Base-by-base conservation (phyloP, 106 monocot species). In the Dioscorea zingiberensis region DNA sequence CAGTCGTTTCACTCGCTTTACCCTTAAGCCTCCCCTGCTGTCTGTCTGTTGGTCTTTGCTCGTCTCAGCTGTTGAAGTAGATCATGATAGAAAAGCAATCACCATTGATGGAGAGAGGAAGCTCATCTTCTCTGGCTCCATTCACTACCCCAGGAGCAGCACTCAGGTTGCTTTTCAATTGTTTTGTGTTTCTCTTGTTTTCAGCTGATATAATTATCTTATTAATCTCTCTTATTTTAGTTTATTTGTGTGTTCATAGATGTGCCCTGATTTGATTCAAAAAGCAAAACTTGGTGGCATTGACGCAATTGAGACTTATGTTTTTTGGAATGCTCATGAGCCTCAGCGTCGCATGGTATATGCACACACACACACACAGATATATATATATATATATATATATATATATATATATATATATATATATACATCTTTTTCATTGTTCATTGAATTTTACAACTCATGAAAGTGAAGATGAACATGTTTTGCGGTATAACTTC, bases 281-380 rank as follows among this genome's bases (percentile, higher is more conserved):
- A 78, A 83, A 70, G 73, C 73, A 1, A 83, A 74, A 55, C 70
- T 72, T 46, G 82, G 82, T 13, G 82, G 82, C 13, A 65, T 83
- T 13, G 74, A 83, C 48, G 78, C 74, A 7, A 74, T 83, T 21
- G 77, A 83, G 55, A 83, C 82, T 28, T 83, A 83, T 22, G 54
- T 83, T 9, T 83, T 83, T 47, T 83, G 82, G 82, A 71, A 83
- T 17, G 65, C 48, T 3, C 82, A 83, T 55, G 82, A 83, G 74
- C 82, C 82, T 8, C 76, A 55, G n/a, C n/a, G n/a, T n/a, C n/a
- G n/a, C n/a, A n/a, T n/a, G n/a, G n/a, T n/a, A n/a, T n/a, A n/a
- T n/a, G n/a, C n/a, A n/a, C n/a, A n/a, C n/a, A n/a, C n/a, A n/a
- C n/a, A n/a, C n/a, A n/a, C n/a, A n/a, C n/a, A n/a, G n/a, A n/a